Evolutionary conservation across 352 stramenopile species (phyloP), one percentile per base, ranked within the genome.

Genomic region (Pythium brachiatum): DNA sequence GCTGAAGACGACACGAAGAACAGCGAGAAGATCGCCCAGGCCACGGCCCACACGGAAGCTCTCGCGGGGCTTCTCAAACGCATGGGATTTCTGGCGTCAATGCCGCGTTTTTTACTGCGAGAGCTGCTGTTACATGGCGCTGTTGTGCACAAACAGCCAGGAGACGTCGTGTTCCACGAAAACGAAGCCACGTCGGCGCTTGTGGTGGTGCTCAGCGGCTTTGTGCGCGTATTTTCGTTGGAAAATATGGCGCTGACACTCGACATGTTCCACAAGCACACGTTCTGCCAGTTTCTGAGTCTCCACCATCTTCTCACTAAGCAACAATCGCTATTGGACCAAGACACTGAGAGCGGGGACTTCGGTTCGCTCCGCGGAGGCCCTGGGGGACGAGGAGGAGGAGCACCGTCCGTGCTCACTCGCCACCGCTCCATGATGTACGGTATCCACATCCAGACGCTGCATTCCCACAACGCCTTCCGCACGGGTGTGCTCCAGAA

Each of bases 201-300:
- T 7, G 69, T 88, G 9, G 57, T 79, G 0, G n/a, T 88, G n/a
- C 57, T 86, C 9, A 71, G 68, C 2, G 80, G 80, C 2, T 88
- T 86, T 27, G 18, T 86, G 18, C 77, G 74, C 8, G 75, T 89
- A 12, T 89, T 87, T 58, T 86, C 78, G 16, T 64, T 83, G n/a
- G 78, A 89, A 25, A 66, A 86, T 59, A 81, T 86, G 68, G 66
- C 70, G 2, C 65, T 68, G n/a, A 76, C 76, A 7, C 46, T 78
- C 25, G 80, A 88, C 20, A 88, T 89, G 80, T 83, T 89, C 23
- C 73, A 79, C 26, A 66, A 77, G 0, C 80, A 89, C 61, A 53
- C 76, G 3, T 88, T 89, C 46, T 89, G 80, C 44, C 59, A 73
- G 2, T 85, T 81, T 18, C 16, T 51, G 23, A 69, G 66, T 38